These are phyloP conservation scores for Pseudomonodictys pantanalensis DNA, from an alignment of 495 filamentous ascomycete species.

Conservation along the genomic window DNA sequence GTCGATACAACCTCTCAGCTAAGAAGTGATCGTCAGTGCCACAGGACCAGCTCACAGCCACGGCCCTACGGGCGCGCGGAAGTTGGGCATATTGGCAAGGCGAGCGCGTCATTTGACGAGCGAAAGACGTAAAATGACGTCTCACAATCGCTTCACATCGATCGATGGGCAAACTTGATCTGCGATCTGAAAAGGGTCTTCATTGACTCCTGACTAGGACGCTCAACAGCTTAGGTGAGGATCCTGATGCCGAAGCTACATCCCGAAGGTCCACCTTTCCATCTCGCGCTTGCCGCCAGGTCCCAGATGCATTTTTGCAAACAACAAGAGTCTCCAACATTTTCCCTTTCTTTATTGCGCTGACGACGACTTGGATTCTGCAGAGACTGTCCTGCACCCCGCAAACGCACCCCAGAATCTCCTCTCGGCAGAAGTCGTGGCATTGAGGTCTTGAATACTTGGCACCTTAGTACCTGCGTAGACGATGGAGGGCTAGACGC, in stretches of 20 bases:
- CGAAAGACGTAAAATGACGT: slow-evolving; percentile 19
- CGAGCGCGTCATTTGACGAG: slow-evolving; percentile 1
- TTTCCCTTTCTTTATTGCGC: slow-evolving; percentile 30
- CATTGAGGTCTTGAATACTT: background rate
- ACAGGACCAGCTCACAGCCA: background rate
- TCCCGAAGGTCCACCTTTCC: too few relatives aligned
- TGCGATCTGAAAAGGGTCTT: too few relatives aligned
- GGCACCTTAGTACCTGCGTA: background rate
- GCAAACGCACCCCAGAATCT: slow-evolving; percentile 27
- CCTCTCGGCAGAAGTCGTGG: slow-evolving; percentile 4
- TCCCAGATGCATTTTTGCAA: too few relatives aligned
- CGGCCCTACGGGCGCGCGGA: slow-evolving; percentile 25
- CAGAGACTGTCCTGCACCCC: background rate
- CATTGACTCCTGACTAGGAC: too few relatives aligned
- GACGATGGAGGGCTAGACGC: background rate
- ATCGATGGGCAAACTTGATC: background rate
- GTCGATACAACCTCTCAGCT: slow-evolving; percentile 1
- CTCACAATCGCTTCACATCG: background rate
- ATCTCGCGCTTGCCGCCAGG: too few relatives aligned
- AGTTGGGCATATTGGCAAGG: slow-evolving; percentile 12
- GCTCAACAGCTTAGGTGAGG: too few relatives aligned
- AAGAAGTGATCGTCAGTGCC: slow-evolving; percentile 1
- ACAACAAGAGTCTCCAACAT: too few relatives aligned
- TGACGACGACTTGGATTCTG: slow-evolving; percentile 13
- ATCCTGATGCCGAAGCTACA: too few relatives aligned